These are phyloP conservation scores for Agaricales sp. DNA, from an alignment of 1,284 basidiomycete genomes.

Conservation along the genomic window DNA sequence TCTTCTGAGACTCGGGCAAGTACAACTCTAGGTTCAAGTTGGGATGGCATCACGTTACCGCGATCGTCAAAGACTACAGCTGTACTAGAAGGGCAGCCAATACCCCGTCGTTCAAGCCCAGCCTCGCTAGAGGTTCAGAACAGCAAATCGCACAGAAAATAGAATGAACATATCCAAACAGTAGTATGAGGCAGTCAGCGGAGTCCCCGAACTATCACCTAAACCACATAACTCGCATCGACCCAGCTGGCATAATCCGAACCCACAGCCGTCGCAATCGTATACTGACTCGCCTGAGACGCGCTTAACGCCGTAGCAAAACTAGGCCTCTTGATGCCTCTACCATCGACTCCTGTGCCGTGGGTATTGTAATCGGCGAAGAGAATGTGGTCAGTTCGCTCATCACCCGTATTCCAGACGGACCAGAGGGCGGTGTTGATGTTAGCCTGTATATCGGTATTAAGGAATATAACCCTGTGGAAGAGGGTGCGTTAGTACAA, in stretches of 20 bases:
- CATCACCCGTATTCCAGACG: slow-evolving; percentile 28
- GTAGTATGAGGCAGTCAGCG: no score
- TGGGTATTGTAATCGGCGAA: slow-evolving; percentile 37
- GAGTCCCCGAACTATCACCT: no score
- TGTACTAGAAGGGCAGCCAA: no score
- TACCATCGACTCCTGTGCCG: slow-evolving; percentile 26
- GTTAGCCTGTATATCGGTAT: slow-evolving; percentile 27
- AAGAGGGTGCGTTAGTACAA: slow-evolving; percentile 17
- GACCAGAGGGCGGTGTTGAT: slow-evolving; percentile 37
- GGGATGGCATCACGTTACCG: background rate
- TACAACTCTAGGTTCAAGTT: background rate
- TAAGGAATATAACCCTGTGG: slow-evolving; percentile 34
- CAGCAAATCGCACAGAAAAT: no score
- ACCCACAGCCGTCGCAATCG: slow-evolving; percentile 1
- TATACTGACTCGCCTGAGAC: background rate
- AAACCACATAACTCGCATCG: background rate
- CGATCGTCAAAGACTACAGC: no score
- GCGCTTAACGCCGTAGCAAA: slow-evolving; percentile 28
- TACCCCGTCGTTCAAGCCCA: no score
- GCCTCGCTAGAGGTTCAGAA: no score
- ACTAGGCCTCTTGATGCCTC: slow-evolving; percentile 20
- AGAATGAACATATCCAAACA: no score
- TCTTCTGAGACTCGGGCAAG: background rate
- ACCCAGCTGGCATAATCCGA: background rate
- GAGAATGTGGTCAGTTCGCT: slow-evolving; percentile 29